Evolutionary conservation across 2,329 filamentous ascomycete genomes (phyloP).

Genomic region (Fusarium sp.): DNA sequence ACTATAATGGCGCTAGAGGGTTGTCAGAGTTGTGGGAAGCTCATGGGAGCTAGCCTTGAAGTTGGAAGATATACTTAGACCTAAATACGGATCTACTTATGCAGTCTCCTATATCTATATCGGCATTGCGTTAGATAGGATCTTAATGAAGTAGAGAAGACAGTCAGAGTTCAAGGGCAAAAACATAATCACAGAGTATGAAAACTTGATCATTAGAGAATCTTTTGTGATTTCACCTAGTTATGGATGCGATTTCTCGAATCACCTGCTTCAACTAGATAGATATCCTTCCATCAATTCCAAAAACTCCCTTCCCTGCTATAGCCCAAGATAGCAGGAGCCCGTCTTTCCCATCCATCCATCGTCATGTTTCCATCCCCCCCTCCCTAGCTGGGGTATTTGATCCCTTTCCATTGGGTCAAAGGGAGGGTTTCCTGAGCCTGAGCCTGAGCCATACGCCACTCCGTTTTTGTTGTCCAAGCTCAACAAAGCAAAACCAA

Average conservation of each 20-base stretch:
- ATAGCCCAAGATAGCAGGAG: slow-evolving; percentile 35
- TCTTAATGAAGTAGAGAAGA: background rate
- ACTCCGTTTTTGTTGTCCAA: slow-evolving; percentile 40
- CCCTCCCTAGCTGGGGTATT: slow-evolving; percentile 26
- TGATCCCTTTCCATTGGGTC: slow-evolving; percentile 30
- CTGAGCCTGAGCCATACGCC: slow-evolving; percentile 31
- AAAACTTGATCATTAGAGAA: background rate
- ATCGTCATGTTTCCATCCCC: slow-evolving; percentile 23
- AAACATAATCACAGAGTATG: background rate
- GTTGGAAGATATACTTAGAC: background rate
- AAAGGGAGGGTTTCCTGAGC: slow-evolving; percentile 17
- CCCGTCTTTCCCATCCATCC: slow-evolving; percentile 20
- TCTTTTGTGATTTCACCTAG: slow-evolving; percentile 29
- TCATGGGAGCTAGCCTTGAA: background rate
- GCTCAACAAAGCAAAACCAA: slow-evolving; percentile 31
- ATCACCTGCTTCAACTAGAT: slow-evolving; percentile 8
- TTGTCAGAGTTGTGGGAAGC: background rate
- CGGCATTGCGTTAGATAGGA: background rate
- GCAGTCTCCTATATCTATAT: background rate
- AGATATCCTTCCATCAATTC: slow-evolving; percentile 17
- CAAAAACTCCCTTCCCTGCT: slow-evolving; percentile 42
- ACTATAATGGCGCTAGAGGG: background rate
- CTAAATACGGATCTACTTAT: background rate
- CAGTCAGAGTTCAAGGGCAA: background rate
- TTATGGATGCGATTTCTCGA: slow-evolving; percentile 7